Evolutionary conservation across 495 filamentous ascomycete species (phyloP).

Genomic region (Xeromyces bisporus): DNA sequence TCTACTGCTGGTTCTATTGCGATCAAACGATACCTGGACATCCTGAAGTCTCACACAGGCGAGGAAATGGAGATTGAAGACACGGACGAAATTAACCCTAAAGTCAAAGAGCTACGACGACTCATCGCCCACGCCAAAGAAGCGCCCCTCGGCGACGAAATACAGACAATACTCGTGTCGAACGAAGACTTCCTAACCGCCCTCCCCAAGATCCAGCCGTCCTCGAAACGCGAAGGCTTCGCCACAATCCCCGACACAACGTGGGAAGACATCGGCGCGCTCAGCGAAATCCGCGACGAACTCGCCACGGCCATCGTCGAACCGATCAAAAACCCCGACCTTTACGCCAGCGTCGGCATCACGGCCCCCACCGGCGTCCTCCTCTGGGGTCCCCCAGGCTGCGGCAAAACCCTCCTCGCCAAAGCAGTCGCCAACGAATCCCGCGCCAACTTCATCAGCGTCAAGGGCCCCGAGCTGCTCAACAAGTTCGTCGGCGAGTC

Average conservation of each 20-base stretch:
- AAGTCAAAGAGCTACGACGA: slow-evolving; percentile 33
- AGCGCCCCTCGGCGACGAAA: slow-evolving; percentile 26
- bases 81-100: slow-evolving; percentile 19
- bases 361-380: slow-evolving; percentile 79
- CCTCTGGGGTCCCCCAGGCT: slow-evolving; percentile 93
- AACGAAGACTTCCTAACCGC: slow-evolving; percentile 59
- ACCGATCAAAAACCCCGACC: slow-evolving; percentile 71
- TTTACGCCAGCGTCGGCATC: slow-evolving; percentile 68
- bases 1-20: slow-evolving; percentile 51
- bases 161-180: slow-evolving; percentile 30
- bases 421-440: slow-evolving; percentile 94
- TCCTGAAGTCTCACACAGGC: slow-evolving; percentile 31
- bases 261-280: slow-evolving; percentile 83
- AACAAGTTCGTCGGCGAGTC: slow-evolving; percentile 96
- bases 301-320: slow-evolving; percentile 80
- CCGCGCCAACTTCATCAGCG: slow-evolving; percentile 91
- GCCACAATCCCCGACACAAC: slow-evolving; percentile 94
- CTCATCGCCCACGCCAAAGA: slow-evolving; percentile 38
- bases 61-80: slow-evolving; percentile 39
- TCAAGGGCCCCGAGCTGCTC: slow-evolving; percentile 86
- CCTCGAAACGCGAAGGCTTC: slow-evolving; percentile 89
- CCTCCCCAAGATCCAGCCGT: slow-evolving; percentile 75
- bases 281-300: slow-evolving; percentile 61
- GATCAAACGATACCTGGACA: slow-evolving; percentile 40
- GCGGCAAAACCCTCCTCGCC: slow-evolving; percentile 90